Percentiles rank a stretch among this genome's conserved stretches.
These are phyloP conservation scores for Pleurotus pulmonarius DNA, from an alignment of 768 basidiomycete species.

Conservation along the genomic window DNA sequence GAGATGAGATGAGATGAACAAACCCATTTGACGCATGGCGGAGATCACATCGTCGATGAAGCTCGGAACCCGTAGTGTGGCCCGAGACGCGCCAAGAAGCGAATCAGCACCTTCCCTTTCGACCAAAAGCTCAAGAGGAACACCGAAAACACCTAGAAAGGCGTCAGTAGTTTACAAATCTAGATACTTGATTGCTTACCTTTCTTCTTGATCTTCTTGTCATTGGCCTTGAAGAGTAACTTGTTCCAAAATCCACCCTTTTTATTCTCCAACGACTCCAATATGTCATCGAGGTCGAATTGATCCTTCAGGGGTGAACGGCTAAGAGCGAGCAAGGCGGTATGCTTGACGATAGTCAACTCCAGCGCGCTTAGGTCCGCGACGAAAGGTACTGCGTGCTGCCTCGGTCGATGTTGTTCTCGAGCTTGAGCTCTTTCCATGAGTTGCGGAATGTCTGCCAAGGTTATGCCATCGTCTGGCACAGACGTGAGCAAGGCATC, in stretches of 20 bases:
- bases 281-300: constrained; percentile 87
- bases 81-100: constrained; percentile 81
- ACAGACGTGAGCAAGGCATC: constrained; percentile 28
- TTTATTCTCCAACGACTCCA: constrained; percentile 90
- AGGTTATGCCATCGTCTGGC: constrained; percentile 78
- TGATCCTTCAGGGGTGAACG: constrained; percentile 76
- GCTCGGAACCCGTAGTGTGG: constrained; percentile 85
- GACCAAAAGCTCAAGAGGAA: constrained; percentile 89
- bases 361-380: constrained; percentile 84
- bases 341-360: constrained; percentile 87
- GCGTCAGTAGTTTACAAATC: constrained; percentile 23
- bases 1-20: too few species aligned
- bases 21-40: constrained; percentile 99
- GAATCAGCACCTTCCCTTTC: constrained; percentile 97
- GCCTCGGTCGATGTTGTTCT: constrained; percentile 79
- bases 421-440: constrained; percentile 91
- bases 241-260: constrained; percentile 97
- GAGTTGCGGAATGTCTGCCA: constrained; percentile 91
- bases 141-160: constrained; percentile 76
- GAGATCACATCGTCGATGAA: constrained; percentile 98
- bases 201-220: constrained; percentile 92
- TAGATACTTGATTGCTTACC: constrained; percentile 34
- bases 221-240: constrained; percentile 72
- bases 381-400: constrained; percentile 77
- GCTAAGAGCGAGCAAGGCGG: constrained; percentile 76